Base-by-base conservation (phyloP, 2,329 filamentous ascomycete genomes). In the Sporothrix brasiliensis region DNA sequence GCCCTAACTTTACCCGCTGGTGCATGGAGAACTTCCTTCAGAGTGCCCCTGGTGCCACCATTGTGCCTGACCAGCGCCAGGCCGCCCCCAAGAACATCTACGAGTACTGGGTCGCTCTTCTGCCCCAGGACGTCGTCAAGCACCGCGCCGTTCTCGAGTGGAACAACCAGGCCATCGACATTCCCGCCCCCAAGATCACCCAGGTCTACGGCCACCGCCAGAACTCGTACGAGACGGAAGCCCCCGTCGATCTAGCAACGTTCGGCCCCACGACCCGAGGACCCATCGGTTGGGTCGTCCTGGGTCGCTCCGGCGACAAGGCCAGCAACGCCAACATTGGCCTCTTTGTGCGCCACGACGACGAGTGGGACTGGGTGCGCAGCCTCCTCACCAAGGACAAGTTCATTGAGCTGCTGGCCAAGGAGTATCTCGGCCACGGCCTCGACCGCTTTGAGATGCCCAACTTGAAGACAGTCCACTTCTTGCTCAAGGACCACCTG, bases 381-480 rank as follows among this genome's bases (percentile, higher is more conserved):
- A 77, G 76, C 1, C 58, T 83, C 5, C 75, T 86, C 73, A 83
- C 79, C 0, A 75, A 77, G 10, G 75, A 76, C 1, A 80, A 77
- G 19, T 72, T 86, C 56, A 77, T 79, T 34, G 76, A 77, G 34
- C 70, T 82, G 2, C 75, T 82, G 47, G 81, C 78, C 0, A 77
- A 80, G 39, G 80, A 82, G 74, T 78, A 80, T 69, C 76, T 76
- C 34, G 75, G 75, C 1, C 75, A 79, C 68, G 75, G 77, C 27
- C 78, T 85, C 52, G 83, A 84, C 63, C 78, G 83, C 0, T 82
- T 83, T 41, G 83, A 85, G 75, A 76, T 85, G 30, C 79, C 82
- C 6, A 79, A 80, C 54, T 77, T 83, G 34, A 74, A 77, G 39
- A 68, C 72, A n/a, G 73, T 74, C 44, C 72, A 74, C 52, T 74